phyloP scores from a whole-genome alignment of 768 basidiomycete genomes.

The Ramaria rubella region DNA sequence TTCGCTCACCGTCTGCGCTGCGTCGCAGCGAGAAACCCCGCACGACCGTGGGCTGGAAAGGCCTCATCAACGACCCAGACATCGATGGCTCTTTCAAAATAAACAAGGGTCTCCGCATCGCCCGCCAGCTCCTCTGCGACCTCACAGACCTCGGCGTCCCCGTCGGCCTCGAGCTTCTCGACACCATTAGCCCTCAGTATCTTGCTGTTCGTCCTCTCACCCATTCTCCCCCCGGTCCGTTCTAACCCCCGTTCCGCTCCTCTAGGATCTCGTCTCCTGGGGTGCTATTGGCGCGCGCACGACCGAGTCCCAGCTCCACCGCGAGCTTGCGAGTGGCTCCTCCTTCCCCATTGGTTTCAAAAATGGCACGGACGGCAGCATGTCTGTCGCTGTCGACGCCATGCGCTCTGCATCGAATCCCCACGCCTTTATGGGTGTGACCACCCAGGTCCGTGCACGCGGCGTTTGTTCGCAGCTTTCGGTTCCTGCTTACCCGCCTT shows the following conservation, averaged over 20 bases:
- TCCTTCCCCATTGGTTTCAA: slow-evolving; percentile 67
- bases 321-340: slow-evolving; percentile 69
- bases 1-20: background rate
- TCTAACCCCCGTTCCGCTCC: slow-evolving; percentile 17
- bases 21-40: slow-evolving; percentile 74
- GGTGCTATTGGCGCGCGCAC: slow-evolving; percentile 97
- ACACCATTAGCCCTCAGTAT: slow-evolving; percentile 79
- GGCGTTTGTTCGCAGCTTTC: too few relatives aligned
- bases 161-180: slow-evolving; percentile 90
- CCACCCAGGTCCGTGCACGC: slow-evolving; percentile 49
- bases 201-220: slow-evolving; percentile 44
- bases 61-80: slow-evolving; percentile 89
- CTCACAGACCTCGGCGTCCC: slow-evolving; percentile 86
- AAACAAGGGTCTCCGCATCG: slow-evolving; percentile 91
- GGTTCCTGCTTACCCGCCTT: too few relatives aligned
- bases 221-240: slow-evolving; percentile 27
- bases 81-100: slow-evolving; percentile 94
- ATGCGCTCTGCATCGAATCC: slow-evolving; percentile 90
- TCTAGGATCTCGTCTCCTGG: slow-evolving; percentile 62
- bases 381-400: slow-evolving; percentile 90
- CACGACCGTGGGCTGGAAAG: slow-evolving; percentile 98
- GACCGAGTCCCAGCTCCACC: slow-evolving; percentile 94
- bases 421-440: slow-evolving; percentile 95
- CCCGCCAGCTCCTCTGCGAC: slow-evolving; percentile 85
- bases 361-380: slow-evolving; percentile 94